Conservation (phyloP, 495 filamentous ascomycete species). For the Tuber aestivum region DNA sequence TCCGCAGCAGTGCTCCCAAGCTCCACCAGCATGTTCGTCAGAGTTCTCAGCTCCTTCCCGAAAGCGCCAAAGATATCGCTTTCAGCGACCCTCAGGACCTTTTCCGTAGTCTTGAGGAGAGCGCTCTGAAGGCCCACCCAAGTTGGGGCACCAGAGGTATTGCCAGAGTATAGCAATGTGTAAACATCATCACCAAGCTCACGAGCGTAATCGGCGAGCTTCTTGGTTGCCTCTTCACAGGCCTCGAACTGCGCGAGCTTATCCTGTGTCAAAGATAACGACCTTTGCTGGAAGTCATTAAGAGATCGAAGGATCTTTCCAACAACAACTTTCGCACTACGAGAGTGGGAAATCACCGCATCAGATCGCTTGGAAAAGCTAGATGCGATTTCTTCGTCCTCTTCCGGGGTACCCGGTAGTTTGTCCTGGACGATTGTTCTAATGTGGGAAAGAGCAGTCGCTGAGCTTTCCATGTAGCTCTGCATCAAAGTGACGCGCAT, state of each 20-base stretch:
- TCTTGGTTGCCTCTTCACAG: slow-evolving; percentile 58
- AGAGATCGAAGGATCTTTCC: slow-evolving; percentile 71
- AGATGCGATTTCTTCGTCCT: slow-evolving; percentile 58
- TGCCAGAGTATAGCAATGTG: slow-evolving; percentile 62
- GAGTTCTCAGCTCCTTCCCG: slow-evolving; percentile 56
- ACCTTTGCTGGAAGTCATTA: slow-evolving; percentile 70
- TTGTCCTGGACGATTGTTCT: slow-evolving; percentile 61
- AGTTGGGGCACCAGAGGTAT: slow-evolving; percentile 41
- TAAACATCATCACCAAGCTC: slow-evolving; percentile 62
- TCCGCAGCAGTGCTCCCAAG: slow-evolving; percentile 67
- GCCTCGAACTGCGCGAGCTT: slow-evolving; percentile 53
- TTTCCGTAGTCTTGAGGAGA: slow-evolving; percentile 54
- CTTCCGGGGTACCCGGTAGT: slow-evolving; percentile 49
- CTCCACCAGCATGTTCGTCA: slow-evolving; percentile 63
- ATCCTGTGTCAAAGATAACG: slow-evolving; percentile 63
- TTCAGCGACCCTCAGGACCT: slow-evolving; percentile 50
- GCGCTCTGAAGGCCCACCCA: slow-evolving; percentile 59
- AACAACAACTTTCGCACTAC: slow-evolving; percentile 77
- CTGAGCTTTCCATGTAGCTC: slow-evolving; percentile 72
- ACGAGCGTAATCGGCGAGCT: slow-evolving; percentile 63
- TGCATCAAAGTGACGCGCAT: slow-evolving; percentile 70
- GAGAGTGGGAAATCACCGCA: slow-evolving; percentile 62
- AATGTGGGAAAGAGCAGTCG: slow-evolving; percentile 58
- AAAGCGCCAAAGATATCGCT: slow-evolving; percentile 64
- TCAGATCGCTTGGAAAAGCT: slow-evolving; percentile 69